Conservation (phyloP, 2,329 filamentous ascomycete genomes). For the Pseudonectria buxi region DNA sequence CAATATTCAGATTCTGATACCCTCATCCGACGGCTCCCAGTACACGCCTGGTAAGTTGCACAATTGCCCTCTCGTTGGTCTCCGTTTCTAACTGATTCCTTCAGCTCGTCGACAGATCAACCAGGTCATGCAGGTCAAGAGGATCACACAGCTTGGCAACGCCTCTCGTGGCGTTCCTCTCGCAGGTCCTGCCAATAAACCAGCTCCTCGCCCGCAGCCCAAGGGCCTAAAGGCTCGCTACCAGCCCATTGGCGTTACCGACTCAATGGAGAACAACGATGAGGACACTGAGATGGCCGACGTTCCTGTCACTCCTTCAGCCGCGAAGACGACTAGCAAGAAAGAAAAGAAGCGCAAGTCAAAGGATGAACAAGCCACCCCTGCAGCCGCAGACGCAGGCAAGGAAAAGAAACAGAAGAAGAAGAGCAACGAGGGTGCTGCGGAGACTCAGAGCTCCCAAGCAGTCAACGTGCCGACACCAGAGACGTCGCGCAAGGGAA, state of each 20-base stretch:
- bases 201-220: constrained; percentile 56
- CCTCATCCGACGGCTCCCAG: constrained; percentile 45
- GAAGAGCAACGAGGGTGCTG: constrained; percentile 13
- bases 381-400: constrained; percentile 5
- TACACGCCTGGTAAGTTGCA: constrained; percentile 46
- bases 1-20: constrained; percentile 55
- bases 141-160: constrained; percentile 51
- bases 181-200: constrained; percentile 40
- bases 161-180: constrained; percentile 23
- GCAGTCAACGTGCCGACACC: constrained; percentile 12
- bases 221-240: constrained; percentile 61
- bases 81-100: constrained; percentile 6
- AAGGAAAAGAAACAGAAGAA: constrained; percentile 28
- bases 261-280: constrained; percentile 31
- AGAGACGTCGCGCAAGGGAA: constrained; percentile 26
- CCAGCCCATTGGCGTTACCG: constrained; percentile 54
- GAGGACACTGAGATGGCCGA: constrained; percentile 40
- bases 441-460: constrained; percentile 9
- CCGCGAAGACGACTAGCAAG: constrained; percentile 20
- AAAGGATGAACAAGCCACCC: constrained; percentile 12
- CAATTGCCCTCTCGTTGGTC: not conserved
- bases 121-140: constrained; percentile 58
- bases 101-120: constrained; percentile 39
- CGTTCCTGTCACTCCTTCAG: constrained; percentile 23
- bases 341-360: constrained; percentile 29